These are phyloP conservation scores for Colletotrichum viniferum DNA, from an alignment of 2,329 filamentous ascomycete species.

Conservation along the genomic window DNA sequence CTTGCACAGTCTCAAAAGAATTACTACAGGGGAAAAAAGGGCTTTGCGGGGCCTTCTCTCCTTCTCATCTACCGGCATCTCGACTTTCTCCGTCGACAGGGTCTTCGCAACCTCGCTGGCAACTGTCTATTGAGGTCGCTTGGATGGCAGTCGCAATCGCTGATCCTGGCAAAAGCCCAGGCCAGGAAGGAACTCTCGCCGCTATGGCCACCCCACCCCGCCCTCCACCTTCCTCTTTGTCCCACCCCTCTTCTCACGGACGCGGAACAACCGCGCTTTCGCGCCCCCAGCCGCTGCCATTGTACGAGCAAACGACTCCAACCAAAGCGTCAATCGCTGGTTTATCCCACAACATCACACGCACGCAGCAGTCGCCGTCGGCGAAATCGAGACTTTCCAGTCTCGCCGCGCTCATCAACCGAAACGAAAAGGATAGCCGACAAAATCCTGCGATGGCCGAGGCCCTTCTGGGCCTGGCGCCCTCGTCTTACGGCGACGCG, in stretches of 20 bases:
- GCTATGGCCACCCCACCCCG: not conserved
- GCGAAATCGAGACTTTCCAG: not conserved
- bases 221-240: not conserved
- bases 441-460: constrained; percentile 25
- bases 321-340: not conserved
- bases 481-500: constrained; percentile 25
- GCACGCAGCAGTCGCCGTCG: constrained; percentile 14
- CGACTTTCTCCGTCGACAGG: not conserved
- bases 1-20: not conserved
- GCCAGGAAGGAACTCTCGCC: not conserved
- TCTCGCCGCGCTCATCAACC: not conserved
- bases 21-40: too few relatives aligned
- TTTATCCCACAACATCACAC: not conserved
- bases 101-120: not conserved
- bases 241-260: not conserved
- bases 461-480: constrained; percentile 27
- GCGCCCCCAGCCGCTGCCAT: not conserved
- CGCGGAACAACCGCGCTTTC: not conserved
- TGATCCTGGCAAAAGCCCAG: not conserved
- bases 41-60: not conserved
- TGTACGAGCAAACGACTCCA: not conserved
- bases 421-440: not conserved
- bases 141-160: not conserved
- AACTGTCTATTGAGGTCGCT: not conserved
- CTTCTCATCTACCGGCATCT: not conserved